Evolutionary conservation across 2,329 filamentous ascomycete species (phyloP), one percentile per base, ranked within the genome.

Genomic region (Magnaporthales sp.): DNA sequence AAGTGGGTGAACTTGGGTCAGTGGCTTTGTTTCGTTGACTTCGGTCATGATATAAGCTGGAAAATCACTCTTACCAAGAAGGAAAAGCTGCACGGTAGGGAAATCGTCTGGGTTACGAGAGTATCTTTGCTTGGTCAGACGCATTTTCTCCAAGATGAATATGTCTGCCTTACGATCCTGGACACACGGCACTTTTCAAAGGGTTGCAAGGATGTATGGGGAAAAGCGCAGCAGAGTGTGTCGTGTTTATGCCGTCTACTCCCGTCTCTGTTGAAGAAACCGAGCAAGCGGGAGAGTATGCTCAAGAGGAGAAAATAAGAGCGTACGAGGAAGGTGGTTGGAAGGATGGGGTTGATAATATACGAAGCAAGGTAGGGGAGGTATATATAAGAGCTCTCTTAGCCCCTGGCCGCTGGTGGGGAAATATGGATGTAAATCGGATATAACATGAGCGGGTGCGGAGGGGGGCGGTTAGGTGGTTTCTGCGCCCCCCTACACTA

Each of bases 41-140:
- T 38, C 11, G 62, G 24, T 66, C 30, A 65, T 26, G 5, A 67
- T 19, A 6, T 4, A 54, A 22, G n/a, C 6, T 29, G 19, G 69
- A 26, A 56, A 1, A 24, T n/a, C 46, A 32, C 69, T 74, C 88
- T 74, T 81, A 96, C 92, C 91, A 71, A 97, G 85, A 22, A 97
- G 79, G 72, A 94, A 93, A 29, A 97, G 87, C 76, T 97, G 93
- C 27, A 87, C 79, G 8, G 90, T 87, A 4, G 93, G 93, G 74
- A 97, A 97, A 73, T 87, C 87, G 79, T 92, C 85, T 71, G 87
- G 84, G 77, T 90, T 84, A 79, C 83, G 84, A 75, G 78, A 78
- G 70, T 77, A 78, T 78, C 76, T 78, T 77, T 80, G 80, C 71
- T 75, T 80, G 69, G 81, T 81, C 77, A 83, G 80, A 78, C 79